Conservation (phyloP, 2,329 filamentous ascomycete genomes). For the Cytospora paraplurivora region DNA sequence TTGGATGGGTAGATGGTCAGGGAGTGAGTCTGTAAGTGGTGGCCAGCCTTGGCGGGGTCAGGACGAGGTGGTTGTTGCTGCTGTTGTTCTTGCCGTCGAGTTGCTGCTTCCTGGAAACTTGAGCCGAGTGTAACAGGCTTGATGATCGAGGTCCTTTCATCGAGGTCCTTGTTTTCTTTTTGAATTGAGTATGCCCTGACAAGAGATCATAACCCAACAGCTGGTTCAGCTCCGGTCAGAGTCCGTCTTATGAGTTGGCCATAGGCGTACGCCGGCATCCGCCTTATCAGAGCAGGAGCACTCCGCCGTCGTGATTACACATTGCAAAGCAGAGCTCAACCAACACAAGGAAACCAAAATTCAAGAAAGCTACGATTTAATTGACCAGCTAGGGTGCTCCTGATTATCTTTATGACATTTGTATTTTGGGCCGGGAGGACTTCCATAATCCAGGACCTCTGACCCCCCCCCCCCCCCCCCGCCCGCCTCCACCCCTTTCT, state of each 20-base stretch:
- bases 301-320: background rate
- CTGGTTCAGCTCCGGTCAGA: background rate
- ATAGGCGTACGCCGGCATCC: constrained; percentile 13
- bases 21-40: background rate
- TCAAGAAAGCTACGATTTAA: background rate
- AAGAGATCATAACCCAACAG: background rate
- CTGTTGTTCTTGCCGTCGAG: background rate
- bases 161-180: too few species aligned
- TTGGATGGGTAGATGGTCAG: background rate
- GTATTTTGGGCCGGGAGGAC: too few species aligned
- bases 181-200: too few species aligned
- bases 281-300: background rate
- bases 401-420: too few species aligned
- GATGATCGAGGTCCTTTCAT: too few species aligned
- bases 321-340: too few species aligned
- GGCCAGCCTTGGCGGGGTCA: background rate
- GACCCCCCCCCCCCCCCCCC: too few species aligned
- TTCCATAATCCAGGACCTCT: too few species aligned
- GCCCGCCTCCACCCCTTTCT: too few species aligned
- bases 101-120: background rate
- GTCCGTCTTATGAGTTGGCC: background rate
- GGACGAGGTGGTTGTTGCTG: background rate
- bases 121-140: background rate
- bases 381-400: background rate
- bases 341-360: too few species aligned